Base-by-base conservation (phyloP, 129 eudicot species). In the Artemisia argyi region DNA sequence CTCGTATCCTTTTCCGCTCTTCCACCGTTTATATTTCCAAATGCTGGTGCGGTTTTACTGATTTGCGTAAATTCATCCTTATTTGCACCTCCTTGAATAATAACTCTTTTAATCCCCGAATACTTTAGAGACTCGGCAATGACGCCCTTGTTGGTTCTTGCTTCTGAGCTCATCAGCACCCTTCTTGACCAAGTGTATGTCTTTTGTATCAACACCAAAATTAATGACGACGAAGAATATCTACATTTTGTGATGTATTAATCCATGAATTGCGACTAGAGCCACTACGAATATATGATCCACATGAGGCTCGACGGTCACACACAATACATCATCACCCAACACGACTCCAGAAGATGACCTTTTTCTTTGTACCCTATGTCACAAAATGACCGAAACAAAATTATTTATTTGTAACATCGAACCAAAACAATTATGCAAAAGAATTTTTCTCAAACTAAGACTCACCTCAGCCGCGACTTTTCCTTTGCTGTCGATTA, bases 281-380 rank as follows among this genome's bases (percentile, higher is more conserved):
- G 96, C 86, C 85, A 87, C 79, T 54, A 90, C 73, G 1, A 90
- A 75, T 12, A 88, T 80, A 56, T 76, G 88, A 81, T 90, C 93
- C 30, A 83, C 82, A 14, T 24, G 65, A 73, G 93, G 88, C 63
- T 90, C 96, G n/a, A 90, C 71, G 3, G 75, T 74, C 73, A 90
- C 81, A 51, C 78, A 71, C 39, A 90, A 47, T 54, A 90, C 93
- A 53, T 90, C 96, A 61, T 84, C 76, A 14, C 93, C 93, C 79
- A 87, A 77, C 20, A 48, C 60, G 61, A 85, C 87, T 32, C 93
- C 96, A 2, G 75, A 72, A 4, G 86, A 73, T 54, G 92, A 79
- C 69, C 66, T 79, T 64, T 90, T 90, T 69, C 81, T 73, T 72
- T 68, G 79, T 13, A 78, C 84, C 84, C 91, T 86, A 44, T 55